Conservation (phyloP, 805 yeast genomes). For the Maudiozyma pseudohumilis region DNA sequence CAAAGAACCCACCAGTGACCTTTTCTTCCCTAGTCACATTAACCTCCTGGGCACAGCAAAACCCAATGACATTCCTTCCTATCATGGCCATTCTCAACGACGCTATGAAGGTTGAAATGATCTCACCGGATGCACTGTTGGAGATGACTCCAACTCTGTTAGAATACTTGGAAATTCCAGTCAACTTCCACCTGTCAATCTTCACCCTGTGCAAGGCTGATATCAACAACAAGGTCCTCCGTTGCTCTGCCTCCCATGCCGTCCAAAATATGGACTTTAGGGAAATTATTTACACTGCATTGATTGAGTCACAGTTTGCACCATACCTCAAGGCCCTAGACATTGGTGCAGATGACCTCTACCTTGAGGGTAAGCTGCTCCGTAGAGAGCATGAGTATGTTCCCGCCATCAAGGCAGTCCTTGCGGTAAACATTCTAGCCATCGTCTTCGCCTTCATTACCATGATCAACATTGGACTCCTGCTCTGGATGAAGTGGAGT, state of each 20-base stretch:
- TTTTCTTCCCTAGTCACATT: constrained; percentile 17
- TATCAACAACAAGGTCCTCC: constrained; percentile 14
- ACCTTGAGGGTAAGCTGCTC: constrained; percentile 25
- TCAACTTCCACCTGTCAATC: constrained; percentile 22
- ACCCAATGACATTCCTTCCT: constrained; percentile 18
- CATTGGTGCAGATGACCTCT: constrained; percentile 19
- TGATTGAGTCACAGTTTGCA: constrained; percentile 22
- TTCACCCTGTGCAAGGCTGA: constrained; percentile 24
- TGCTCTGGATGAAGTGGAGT: constrained; percentile 9
- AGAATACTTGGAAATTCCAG: constrained; percentile 20
- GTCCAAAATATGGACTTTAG: constrained; percentile 28
- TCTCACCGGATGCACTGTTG: constrained; percentile 15
- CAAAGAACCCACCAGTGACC: constrained; percentile 17
- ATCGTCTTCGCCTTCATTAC: constrained; percentile 18
- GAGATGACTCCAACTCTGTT: constrained; percentile 21
- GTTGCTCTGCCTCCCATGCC: constrained; percentile 24
- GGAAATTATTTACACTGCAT: constrained; percentile 22
- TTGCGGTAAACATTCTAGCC: constrained; percentile 22
- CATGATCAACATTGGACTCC: constrained; percentile 9
- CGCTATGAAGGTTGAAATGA: constrained; percentile 10
- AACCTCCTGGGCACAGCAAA: constrained; percentile 21
- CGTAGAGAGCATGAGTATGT: constrained; percentile 26
- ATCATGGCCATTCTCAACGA: constrained; percentile 15
- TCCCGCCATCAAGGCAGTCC: constrained; percentile 24
- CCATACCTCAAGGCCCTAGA: constrained; percentile 26